Percentiles rank a stretch among this genome's conserved stretches.
Evolutionary conservation across 2,329 filamentous ascomycete genomes (phyloP).

Genomic region (Xylariaceae sp.): DNA sequence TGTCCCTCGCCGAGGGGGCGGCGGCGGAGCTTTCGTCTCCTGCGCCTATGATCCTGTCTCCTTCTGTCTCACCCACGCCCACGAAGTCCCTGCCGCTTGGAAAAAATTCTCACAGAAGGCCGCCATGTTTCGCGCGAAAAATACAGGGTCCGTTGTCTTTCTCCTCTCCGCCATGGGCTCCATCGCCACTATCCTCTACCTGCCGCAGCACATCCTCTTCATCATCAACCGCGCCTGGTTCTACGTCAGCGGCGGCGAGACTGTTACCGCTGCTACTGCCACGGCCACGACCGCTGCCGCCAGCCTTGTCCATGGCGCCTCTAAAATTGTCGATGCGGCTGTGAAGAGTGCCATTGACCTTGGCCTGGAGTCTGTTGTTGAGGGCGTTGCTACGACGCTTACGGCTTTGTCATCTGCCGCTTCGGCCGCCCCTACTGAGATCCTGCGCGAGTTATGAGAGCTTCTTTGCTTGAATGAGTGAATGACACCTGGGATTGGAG

Average conservation of each 20-base stretch:
- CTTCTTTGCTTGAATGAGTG: no score
- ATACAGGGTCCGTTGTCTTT: slow-evolving; percentile 80
- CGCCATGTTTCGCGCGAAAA: neutral
- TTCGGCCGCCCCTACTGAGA: slow-evolving; percentile 27
- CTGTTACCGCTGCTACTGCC: no score
- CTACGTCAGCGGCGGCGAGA: slow-evolving; percentile 80
- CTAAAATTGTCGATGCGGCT: slow-evolving; percentile 35
- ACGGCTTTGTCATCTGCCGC: slow-evolving; percentile 12
- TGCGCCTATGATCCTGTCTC: no score
- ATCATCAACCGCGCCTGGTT: slow-evolving; percentile 85
- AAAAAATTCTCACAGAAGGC: neutral
- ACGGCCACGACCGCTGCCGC: no score
- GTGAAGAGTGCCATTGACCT: slow-evolving; percentile 41
- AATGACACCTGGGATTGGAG: neutral
- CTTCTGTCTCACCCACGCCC: no score
- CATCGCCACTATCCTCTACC: slow-evolving; percentile 84
- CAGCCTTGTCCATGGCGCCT: slow-evolving; percentile 15
- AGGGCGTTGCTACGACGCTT: no score
- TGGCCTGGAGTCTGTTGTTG: slow-evolving; percentile 32
- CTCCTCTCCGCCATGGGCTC: slow-evolving; percentile 80
- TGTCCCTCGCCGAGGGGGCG: no score
- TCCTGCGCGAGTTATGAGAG: slow-evolving; percentile 36
- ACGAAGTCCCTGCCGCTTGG: no score
- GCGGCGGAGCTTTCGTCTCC: no score
- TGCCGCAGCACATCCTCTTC: slow-evolving; percentile 82